Conservation (phyloP, 495 filamentous ascomycete species). For the Hyaloscypha bicolor region DNA sequence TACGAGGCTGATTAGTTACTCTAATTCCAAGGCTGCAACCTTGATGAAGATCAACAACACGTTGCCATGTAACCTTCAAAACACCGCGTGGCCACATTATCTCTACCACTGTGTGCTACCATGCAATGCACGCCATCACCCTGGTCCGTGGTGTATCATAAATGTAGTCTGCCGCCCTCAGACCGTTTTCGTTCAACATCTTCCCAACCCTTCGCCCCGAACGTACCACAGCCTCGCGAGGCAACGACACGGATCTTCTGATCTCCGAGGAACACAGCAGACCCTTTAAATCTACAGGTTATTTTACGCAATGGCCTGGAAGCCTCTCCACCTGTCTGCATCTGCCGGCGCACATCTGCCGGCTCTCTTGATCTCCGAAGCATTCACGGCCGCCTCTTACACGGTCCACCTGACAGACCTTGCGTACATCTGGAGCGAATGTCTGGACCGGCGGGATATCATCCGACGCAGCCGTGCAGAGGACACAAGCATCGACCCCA, state of each 20-base stretch:
- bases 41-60: background rate
- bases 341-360: conserved; percentile 36
- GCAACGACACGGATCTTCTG: background rate
- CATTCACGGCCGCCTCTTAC: conserved; percentile 60
- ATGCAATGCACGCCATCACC: conserved; percentile 9
- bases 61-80: background rate
- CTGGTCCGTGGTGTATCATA: conserved; percentile 8
- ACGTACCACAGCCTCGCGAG: conserved; percentile 25
- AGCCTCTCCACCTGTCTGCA: conserved; percentile 16
- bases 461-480: conserved; percentile 63
- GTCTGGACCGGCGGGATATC: conserved; percentile 63
- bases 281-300: background rate
- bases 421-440: conserved; percentile 81
- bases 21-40: background rate
- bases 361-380: conserved; percentile 57
- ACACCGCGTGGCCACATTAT: conserved; percentile 7
- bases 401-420: conserved; percentile 80
- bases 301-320: conserved; percentile 23
- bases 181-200: conserved; percentile 10
- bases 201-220: background rate
- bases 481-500: conserved; percentile 82
- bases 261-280: background rate
- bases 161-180: background rate
- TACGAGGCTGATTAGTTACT: no score
- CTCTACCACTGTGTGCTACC: conserved; percentile 1